phyloP scores from a whole-genome alignment of 177 flowering plant genomes.

The Viscum album region DNA sequence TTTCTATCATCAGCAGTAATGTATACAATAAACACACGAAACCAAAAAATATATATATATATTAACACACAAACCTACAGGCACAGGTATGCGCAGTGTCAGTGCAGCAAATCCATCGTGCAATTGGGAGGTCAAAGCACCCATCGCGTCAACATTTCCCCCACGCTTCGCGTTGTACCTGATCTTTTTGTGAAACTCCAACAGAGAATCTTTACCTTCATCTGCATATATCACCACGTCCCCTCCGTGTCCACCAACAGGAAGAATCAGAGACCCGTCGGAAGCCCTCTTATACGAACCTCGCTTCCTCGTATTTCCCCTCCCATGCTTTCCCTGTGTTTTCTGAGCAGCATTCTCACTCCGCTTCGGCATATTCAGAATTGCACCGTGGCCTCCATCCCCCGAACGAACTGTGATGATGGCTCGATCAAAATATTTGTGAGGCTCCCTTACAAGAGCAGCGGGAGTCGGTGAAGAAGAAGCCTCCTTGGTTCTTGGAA shows the following conservation, averaged over 20 bases:
- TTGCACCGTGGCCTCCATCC: conserved; percentile 92
- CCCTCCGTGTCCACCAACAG: conserved; percentile 90
- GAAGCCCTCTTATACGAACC: conserved; percentile 54
- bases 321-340: conserved; percentile 31
- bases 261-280: conserved; percentile 83
- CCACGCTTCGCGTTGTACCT: conserved; percentile 91
- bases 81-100: conserved; percentile 81
- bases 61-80: conserved; percentile 56
- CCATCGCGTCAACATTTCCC: conserved; percentile 86
- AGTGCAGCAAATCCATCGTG: conserved; percentile 68
- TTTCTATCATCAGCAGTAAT: no score
- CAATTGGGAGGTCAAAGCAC: conserved; percentile 54
- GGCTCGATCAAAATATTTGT: conserved; percentile 86
- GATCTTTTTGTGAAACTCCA: conserved; percentile 63
- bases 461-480: conserved; percentile 25
- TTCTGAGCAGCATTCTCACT: conserved; percentile 30
- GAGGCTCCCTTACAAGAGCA: conserved; percentile 51
- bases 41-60: no score
- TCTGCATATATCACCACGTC: conserved; percentile 82
- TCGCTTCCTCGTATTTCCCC: conserved; percentile 35
- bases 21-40: no score
- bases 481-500: conserved; percentile 34
- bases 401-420: conserved; percentile 82
- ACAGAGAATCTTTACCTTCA: conserved; percentile 55
- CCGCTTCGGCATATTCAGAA: conserved; percentile 52